A percentile compares a stretch with the other conserved stretches of the same genome.
phyloP scores from a whole-genome alignment of 176 grass and related monocot genomes.

The Paspalum vaginatum region DNA sequence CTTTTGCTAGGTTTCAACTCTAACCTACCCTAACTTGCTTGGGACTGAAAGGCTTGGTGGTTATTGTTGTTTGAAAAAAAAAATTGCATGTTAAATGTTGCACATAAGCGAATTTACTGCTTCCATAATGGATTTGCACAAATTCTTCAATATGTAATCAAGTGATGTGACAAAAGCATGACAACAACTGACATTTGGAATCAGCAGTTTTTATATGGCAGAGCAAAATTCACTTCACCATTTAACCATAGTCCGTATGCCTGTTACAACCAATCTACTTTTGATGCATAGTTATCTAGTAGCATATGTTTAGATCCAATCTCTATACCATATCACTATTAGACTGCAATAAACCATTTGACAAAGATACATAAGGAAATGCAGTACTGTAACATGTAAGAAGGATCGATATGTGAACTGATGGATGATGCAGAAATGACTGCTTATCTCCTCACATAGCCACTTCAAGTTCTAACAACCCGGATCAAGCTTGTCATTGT shows the following conservation, averaged over 20 bases:
- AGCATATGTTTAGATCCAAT: no score
- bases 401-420: background rate
- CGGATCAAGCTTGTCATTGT: background rate
- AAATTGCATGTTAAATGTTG: background rate
- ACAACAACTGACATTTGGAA: background rate
- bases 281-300: no score
- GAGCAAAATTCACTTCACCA: background rate
- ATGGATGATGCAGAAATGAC: background rate
- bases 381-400: background rate
- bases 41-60: no score
- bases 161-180: background rate
- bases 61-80: no score
- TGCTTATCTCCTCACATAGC: background rate
- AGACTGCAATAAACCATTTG: background rate
- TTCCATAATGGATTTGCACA: background rate
- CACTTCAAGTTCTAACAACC: background rate
- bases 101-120: background rate
- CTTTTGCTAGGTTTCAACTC: no score
- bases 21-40: no score
- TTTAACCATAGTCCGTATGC: background rate
- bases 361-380: no score
- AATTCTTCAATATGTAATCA: background rate
- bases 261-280: background rate
- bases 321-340: background rate
- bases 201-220: background rate